These are phyloP conservation scores for Echites panduratus DNA, from an alignment of 257 asterid genomes.

Conservation along the genomic window DNA sequence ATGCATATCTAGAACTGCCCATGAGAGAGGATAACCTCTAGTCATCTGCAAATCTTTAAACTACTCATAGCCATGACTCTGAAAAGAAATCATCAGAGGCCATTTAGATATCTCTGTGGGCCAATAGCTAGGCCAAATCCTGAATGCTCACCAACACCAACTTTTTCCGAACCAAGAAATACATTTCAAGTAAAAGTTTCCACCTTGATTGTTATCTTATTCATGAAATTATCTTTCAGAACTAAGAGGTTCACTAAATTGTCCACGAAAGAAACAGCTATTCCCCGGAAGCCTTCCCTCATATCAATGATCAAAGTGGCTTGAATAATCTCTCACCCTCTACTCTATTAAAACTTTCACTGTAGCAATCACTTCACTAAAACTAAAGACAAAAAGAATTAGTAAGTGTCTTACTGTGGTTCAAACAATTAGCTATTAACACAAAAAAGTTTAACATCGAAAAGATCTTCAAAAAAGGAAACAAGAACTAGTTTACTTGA, in stretches of 20 bases:
- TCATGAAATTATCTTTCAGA: too few relatives aligned
- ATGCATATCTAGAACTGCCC: neutral
- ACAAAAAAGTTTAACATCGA: neutral
- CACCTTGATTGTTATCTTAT: neutral
- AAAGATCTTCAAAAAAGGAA: neutral
- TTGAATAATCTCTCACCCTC: neutral
- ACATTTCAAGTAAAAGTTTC: neutral
- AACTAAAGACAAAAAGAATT: neutral
- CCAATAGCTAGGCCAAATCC: neutral
- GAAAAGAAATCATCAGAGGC: too few relatives aligned
- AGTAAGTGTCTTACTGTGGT: neutral
- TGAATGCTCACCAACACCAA: neutral
- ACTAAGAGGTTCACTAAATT: neutral
- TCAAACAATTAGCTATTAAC: neutral
- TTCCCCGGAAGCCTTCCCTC: neutral
- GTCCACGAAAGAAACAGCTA: neutral
- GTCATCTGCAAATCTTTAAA: too few relatives aligned
- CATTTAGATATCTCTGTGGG: neutral
- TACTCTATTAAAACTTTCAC: neutral
- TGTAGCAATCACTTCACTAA: neutral
- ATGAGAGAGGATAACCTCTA: neutral
- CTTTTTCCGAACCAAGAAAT: neutral
- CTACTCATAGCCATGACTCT: too few relatives aligned
- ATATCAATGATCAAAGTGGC: neutral
- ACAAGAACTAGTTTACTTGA: neutral